A percentile compares a stretch with the other conserved stretches of the same genome.
Evolutionary conservation across 352 stramenopile species (phyloP).

Genomic region (Phytophthora uliginosa): DNA sequence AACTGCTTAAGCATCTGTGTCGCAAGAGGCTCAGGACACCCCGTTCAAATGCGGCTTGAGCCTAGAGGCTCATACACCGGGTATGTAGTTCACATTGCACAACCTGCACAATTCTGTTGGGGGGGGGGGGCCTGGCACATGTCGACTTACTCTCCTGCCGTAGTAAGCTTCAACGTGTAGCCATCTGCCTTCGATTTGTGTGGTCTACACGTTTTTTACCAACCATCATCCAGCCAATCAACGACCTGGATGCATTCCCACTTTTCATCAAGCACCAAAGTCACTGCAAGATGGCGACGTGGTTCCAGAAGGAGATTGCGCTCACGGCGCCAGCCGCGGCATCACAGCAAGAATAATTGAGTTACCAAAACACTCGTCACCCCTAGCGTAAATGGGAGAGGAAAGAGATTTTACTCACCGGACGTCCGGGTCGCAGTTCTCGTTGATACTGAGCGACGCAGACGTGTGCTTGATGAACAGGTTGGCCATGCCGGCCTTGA

Average conservation of each 20-base stretch:
- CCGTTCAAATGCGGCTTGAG: background rate
- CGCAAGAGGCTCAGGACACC: background rate
- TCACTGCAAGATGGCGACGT: slow-evolving; percentile 56
- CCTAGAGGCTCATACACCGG: too few species aligned
- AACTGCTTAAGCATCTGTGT: background rate
- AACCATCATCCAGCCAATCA: background rate
- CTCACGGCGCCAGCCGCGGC: slow-evolving; percentile 78
- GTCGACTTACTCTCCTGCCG: too few species aligned
- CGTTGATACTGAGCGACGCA: slow-evolving; percentile 97
- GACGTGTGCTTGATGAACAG: slow-evolving; percentile 98
- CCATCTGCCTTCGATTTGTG: background rate
- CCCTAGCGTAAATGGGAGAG: background rate
- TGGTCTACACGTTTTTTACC: slow-evolving; percentile 5
- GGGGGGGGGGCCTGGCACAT: too few species aligned
- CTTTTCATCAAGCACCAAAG: background rate
- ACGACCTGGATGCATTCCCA: background rate
- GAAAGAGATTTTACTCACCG: slow-evolving; percentile 48
- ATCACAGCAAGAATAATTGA: background rate
- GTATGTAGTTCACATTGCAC: too few species aligned
- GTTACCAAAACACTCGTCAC: background rate
- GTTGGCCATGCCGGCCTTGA: slow-evolving; percentile 96
- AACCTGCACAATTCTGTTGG: background rate
- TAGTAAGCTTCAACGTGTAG: background rate
- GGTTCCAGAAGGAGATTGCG: slow-evolving; percentile 91
- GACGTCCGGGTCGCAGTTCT: slow-evolving; percentile 97